phyloP scores from a whole-genome alignment of 345 rosid species.

The Salix viminalis region DNA sequence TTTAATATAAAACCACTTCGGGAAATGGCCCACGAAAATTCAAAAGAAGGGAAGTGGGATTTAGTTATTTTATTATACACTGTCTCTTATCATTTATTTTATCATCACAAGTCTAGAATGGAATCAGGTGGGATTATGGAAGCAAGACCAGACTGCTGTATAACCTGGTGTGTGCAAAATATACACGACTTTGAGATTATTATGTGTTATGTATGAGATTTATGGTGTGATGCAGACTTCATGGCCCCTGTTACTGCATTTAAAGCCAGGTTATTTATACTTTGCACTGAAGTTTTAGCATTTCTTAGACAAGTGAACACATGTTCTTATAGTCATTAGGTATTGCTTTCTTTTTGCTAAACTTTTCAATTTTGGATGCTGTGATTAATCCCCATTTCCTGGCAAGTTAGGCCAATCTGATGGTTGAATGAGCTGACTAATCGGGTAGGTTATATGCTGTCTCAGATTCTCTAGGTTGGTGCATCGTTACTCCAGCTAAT shows the following conservation, averaged over 20 bases:
- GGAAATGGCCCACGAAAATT: background rate
- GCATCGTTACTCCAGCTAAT: constrained; percentile 7
- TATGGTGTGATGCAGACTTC: background rate
- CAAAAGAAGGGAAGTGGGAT: constrained; percentile 4
- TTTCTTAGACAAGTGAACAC: background rate
- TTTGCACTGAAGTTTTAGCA: background rate
- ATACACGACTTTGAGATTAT: background rate
- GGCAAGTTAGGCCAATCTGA: background rate
- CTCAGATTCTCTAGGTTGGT: background rate
- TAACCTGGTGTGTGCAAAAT: background rate
- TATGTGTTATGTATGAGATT: background rate
- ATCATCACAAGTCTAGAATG: background rate
- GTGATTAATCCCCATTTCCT: background rate
- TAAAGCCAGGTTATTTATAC: background rate
- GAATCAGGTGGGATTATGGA: background rate
- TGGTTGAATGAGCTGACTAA: background rate
- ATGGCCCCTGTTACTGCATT: background rate
- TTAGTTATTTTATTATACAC: too few relatives aligned
- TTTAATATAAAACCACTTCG: constrained; percentile 1
- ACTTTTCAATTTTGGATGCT: background rate
- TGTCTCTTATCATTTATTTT: background rate
- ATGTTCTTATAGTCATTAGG: background rate
- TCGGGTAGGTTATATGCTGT: background rate
- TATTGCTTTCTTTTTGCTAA: background rate
- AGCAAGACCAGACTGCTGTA: background rate